Evolutionary conservation across 371 early-diverging fungal species (phyloP), one percentile per base, ranked within the genome.

Genomic region (Mucor sp.): DNA sequence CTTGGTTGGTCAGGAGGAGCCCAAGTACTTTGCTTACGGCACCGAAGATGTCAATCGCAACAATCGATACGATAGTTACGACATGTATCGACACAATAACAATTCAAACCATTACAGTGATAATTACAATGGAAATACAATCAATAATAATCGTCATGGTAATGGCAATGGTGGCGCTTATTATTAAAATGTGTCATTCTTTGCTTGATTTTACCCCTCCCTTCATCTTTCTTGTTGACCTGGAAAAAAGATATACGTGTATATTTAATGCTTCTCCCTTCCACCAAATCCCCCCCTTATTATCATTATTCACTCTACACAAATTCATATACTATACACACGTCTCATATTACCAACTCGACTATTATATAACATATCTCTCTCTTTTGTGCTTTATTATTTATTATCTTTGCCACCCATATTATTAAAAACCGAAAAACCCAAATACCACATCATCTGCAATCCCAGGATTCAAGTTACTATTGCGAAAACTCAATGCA

Each of bases 21-120:
- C 63, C n/a, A 67, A 71, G 47, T 53, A 67, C 1, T 64, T 55
- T 33, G 55, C 64, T 17, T 58, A 58, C 62, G 62, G 48, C 25
- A 28, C 43, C 21, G 60, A 59, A 27, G 37, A 65, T 6, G 25
- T 44, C 6, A 57, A 47, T 30, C 56, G 50, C 44, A 65, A 63
- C 47, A 67, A 67, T 30, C 57, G 72, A 37, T 71, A 71, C 48
- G 72, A 71, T 47, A 67, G 62, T n/a, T 68, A 72, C 15, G 72
- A 70, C 23, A 66, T 70, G 48, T 70, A 70, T 59, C 47, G 71
- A 23, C 62, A 70, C 9, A 63, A 65, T 32, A 60, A 70, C 14
- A 33, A 56, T 12, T 57, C 62, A 19, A 66, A 60, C 33, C 33
- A 28, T 14, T 57, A 67, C 25, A 63, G 67, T 44, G 64, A 71